phyloP scores from a whole-genome alignment of 2,329 filamentous ascomycete genomes.

The Ophiostoma triangulosporum region DNA sequence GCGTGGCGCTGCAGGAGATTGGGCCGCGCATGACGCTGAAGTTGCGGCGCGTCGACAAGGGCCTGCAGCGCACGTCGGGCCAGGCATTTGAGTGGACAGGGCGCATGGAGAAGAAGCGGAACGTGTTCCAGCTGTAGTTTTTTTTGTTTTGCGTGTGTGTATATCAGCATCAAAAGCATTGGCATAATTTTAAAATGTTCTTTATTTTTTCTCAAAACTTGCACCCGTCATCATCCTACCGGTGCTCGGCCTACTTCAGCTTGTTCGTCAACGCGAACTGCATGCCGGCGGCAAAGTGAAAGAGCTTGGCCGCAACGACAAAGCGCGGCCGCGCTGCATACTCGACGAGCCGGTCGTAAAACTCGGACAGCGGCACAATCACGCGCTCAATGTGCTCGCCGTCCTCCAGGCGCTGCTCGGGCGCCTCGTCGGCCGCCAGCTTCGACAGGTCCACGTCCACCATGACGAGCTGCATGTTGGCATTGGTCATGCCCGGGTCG shows the following conservation, averaged over 20 bases:
- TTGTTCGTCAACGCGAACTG: slow-evolving; percentile 29
- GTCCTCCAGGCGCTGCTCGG: slow-evolving; percentile 45
- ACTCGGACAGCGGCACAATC: slow-evolving; percentile 39
- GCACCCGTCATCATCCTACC: neutral
- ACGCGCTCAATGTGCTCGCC: slow-evolving; percentile 49
- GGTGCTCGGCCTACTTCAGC: slow-evolving; percentile 15
- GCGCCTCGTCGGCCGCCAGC: slow-evolving; percentile 25
- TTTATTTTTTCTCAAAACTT: neutral
- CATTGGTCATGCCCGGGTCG: slow-evolving; percentile 45
- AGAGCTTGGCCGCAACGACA: slow-evolving; percentile 43
- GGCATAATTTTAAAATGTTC: neutral
- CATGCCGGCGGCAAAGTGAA: slow-evolving; percentile 46
- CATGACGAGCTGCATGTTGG: slow-evolving; percentile 48
- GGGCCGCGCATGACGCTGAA: slow-evolving; percentile 67
- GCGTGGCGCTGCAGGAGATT: slow-evolving; percentile 79
- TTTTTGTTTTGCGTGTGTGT: neutral
- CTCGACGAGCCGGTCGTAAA: slow-evolving; percentile 40
- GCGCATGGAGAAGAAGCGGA: slow-evolving; percentile 85
- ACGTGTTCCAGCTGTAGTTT: slow-evolving; percentile 71
- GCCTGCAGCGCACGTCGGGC: slow-evolving; percentile 52
- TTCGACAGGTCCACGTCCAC: slow-evolving; percentile 42
- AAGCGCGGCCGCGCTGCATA: slow-evolving; percentile 33
- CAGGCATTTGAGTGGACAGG: slow-evolving; percentile 91
- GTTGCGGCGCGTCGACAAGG: slow-evolving; percentile 79
- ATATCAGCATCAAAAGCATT: too few species aligned